Base-by-base conservation (phyloP, 495 filamentous ascomycete species). In the Xylaria sp. region DNA sequence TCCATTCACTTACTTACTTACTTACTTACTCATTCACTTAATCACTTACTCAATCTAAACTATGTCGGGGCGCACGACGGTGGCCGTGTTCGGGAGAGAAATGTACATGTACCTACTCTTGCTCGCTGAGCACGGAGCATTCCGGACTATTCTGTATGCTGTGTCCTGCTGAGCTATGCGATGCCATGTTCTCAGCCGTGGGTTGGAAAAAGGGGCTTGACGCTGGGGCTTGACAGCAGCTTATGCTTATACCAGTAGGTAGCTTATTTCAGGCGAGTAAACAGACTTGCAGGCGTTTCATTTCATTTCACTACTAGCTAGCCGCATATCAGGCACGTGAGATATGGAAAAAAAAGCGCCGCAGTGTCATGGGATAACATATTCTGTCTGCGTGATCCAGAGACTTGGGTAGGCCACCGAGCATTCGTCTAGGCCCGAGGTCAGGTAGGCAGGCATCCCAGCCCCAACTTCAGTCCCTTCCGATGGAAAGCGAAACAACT, bases 11-110 rank as follows among this genome's bases (percentile, higher is more conserved):
- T 33, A 58, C 72, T 75, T 74, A 68, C 29, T 72, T n/a, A 61
- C 61, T 63, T 33, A 58, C 72, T 75, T 74, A 68, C 29, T 72
- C 33, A 59, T 72, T 5, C 59, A 61, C 61, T 63, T 33, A 58
- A n/a, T n/a, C 68, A 72, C 73, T 67, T 74, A 72, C 53, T 35
- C 15, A 40, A 31, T 43, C 59, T 62, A 19, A 40, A 41, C 59
- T 37, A 37, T 17, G 7, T 2, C 29, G 57, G 8, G 67, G 74
- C 70, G 74, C 57, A 52, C 69, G 63, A 73, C 41, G 58, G 62
- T 43, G 72, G 71, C 77, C 77, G 75, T 75, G 71, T 79, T 71
- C 75, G 61, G 77, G 77, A 59, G 48, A 29, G 58, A 72, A 43
- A 65, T 43, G 46, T 64, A 62, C 29, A 70, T 15, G 61, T 43